Percentiles rank a stretch among this genome's conserved stretches.
These are phyloP conservation scores for Coemansia guatemalensis DNA, from an alignment of 192 early-diverging fungal genomes.

Conservation along the genomic window DNA sequence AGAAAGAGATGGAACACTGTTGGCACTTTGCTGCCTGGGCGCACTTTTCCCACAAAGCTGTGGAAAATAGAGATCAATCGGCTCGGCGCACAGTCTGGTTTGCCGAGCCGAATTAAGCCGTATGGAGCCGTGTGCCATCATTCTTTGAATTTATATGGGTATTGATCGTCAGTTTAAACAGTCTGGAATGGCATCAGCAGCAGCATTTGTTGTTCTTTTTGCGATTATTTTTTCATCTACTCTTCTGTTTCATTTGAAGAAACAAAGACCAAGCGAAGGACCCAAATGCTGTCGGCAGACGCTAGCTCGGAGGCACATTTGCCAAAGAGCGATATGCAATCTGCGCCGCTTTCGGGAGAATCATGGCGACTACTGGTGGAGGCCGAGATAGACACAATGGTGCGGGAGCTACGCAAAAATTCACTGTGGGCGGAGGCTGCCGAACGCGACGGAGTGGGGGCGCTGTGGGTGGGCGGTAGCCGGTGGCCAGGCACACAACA, in stretches of 20 bases:
- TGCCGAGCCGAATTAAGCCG: background rate
- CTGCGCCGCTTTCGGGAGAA: slow-evolving; percentile 30
- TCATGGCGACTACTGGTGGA: slow-evolving; percentile 51
- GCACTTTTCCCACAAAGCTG: background rate
- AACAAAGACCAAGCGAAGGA: background rate
- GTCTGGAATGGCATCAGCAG: too few relatives aligned
- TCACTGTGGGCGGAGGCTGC: slow-evolving; percentile 46
- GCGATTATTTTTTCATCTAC: background rate
- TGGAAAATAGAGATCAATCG: background rate
- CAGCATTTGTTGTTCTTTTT: background rate
- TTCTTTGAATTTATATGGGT: background rate
- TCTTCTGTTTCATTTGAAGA: background rate
- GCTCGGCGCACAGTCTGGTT: background rate
- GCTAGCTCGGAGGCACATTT: background rate
- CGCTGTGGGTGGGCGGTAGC: slow-evolving; percentile 53
- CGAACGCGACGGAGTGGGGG: slow-evolving; percentile 43
- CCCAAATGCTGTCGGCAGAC: slow-evolving; percentile 19
- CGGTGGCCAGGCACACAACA: slow-evolving; percentile 35
- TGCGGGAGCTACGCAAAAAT: slow-evolving; percentile 55
- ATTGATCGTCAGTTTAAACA: too few relatives aligned
- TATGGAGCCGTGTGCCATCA: background rate
- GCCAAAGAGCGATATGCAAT: slow-evolving; percentile 1
- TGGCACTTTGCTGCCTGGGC: background rate
- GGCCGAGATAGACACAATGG: slow-evolving; percentile 49
- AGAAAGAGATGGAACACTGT: slow-evolving; percentile 25